Base-by-base conservation (phyloP, 2,329 filamentous ascomycete species). In the Camptophora hylomeconis region DNA sequence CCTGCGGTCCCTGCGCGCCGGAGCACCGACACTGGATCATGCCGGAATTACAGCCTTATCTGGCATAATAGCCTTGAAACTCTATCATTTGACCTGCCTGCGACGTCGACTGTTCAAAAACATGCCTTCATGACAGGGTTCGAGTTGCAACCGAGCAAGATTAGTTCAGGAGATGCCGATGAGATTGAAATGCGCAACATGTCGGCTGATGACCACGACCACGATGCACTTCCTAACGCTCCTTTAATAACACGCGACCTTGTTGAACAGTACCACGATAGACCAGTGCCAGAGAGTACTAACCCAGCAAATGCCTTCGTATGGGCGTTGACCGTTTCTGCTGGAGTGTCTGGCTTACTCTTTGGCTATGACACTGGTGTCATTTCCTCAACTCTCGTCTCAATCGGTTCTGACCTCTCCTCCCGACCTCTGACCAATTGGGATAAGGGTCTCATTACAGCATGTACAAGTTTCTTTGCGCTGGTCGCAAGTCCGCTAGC, bases 361-460 rank as follows among this genome's bases (percentile, higher is more conserved):
- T 75, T 75, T 51, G 70, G 70, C 32, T 75, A 72, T 45, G 70
- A 75, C 43, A 74, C 70, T 19, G 70, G 69, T 19, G 68, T 74
- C 10, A 72, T 74, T 31, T 71, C 66, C 19, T 69, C 67, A 1
- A 72, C 67, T 2, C 58, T 75, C 31, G 59, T 75, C 15, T 67
- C 63, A 3, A 61, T 74, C 34, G 54, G 55, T 25, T 54, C 62
- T 2, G 65, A 69, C 39, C 58, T 72, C 15, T 69, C 66, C 5
- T 46, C 55, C 21, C 61, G 60, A 5, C 33, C 49, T 7, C 46
- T 67, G 23, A 62, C 61, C 5, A 72, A 64, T 2, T 49, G 69
- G 10, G 68, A 74, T 45, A 71, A 74, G 43, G 63, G 60, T 32
- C 49, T 72, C 3, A 68, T 75, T 19, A 72, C 70, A 0, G 67